Evolutionary conservation across 805 yeast species (phyloP), one percentile per base, ranked within the genome.

Genomic region (Brettanomyces sp.): DNA sequence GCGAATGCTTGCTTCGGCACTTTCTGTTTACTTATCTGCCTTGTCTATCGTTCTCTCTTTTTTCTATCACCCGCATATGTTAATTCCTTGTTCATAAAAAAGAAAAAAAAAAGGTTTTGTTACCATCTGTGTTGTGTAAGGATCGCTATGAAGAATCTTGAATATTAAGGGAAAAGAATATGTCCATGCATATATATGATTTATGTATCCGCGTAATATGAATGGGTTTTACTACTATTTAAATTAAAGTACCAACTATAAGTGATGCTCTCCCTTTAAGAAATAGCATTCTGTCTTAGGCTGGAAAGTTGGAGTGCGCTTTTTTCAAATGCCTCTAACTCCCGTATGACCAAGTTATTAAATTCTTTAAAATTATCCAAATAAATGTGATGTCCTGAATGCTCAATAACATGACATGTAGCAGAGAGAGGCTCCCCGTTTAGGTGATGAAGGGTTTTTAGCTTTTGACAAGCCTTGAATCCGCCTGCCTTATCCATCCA

Each of bases 361-460:
- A 85, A 85, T 28, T 55, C 68, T 9, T 57, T 49, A 41, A 69
- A 65, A 55, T 83, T 83, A 59, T 85, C 95, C 49, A 85, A 66
- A 57, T 85, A 85, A n/a, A 85, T 55, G 58, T 85, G 95, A 61
- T 85, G 95, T 1, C 95, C 95, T 4, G 85, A 71, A 50, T 77
- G 68, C 12, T 71, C 70, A 14, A 85, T 67, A 18, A 59, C 52
- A 8, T 48, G 22, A 44, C 56, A 54, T 9, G 52, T 55, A 5
- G 52, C 46, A 5, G 45, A 45, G 23, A 32, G 18, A 8, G 37
- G 24, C 13, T 41, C 37, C 18, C 38, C 43, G 32, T 54, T 53
- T 3, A 37, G 28, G 7, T 49, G 41, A 7, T 63, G 61, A 25
- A 44, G 52, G 44, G 51, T 69, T 56, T 46, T 55, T 39, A 76